These are phyloP conservation scores for Tulasnella sp. DNA, from an alignment of 768 basidiomycete species.

Conservation along the genomic window DNA sequence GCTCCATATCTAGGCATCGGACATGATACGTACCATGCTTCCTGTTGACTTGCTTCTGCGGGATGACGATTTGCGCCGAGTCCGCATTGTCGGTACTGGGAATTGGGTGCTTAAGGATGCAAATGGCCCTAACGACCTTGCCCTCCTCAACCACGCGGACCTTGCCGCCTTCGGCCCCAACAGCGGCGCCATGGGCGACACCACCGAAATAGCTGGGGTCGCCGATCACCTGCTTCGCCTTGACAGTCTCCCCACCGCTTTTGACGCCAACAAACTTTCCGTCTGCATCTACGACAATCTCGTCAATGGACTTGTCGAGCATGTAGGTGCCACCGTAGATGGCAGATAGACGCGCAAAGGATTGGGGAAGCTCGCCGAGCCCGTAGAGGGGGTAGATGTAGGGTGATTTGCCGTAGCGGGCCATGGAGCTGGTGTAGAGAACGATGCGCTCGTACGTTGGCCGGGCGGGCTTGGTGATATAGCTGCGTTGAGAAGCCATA, in stretches of 20 bases:
- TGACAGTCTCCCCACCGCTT: slow-evolving; percentile 82
- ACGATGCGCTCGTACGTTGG: slow-evolving; percentile 89
- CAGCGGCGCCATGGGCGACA: slow-evolving; percentile 22
- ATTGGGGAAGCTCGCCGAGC: slow-evolving; percentile 96
- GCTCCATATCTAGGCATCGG: neutral
- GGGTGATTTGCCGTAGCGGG: slow-evolving; percentile 96
- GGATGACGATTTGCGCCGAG: slow-evolving; percentile 94
- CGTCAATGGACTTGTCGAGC: slow-evolving; percentile 91
- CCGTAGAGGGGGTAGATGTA: slow-evolving; percentile 99
- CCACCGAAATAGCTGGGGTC: slow-evolving; percentile 96
- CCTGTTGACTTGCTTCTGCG: slow-evolving; percentile 92
- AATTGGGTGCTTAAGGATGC: slow-evolving; percentile 95
- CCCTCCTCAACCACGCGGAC: slow-evolving; percentile 83
- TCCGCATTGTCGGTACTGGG: slow-evolving; percentile 94
- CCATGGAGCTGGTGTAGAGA: slow-evolving; percentile 97
- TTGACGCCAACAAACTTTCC: slow-evolving; percentile 93
- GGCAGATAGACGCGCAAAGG: slow-evolving; percentile 94
- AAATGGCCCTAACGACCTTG: slow-evolving; percentile 93
- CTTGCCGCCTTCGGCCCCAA: slow-evolving; percentile 51
- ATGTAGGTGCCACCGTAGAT: slow-evolving; percentile 99
- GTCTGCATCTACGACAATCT: slow-evolving; percentile 73
- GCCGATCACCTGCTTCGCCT: slow-evolving; percentile 95
- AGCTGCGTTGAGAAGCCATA: slow-evolving; percentile 42
- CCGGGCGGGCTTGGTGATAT: slow-evolving; percentile 85
- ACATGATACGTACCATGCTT: slow-evolving; percentile 66